A percentile compares a stretch with the other conserved stretches of the same genome.
Conservation (phyloP, 345 rosid genomes). For the Eucalyptus camaldulensis region DNA sequence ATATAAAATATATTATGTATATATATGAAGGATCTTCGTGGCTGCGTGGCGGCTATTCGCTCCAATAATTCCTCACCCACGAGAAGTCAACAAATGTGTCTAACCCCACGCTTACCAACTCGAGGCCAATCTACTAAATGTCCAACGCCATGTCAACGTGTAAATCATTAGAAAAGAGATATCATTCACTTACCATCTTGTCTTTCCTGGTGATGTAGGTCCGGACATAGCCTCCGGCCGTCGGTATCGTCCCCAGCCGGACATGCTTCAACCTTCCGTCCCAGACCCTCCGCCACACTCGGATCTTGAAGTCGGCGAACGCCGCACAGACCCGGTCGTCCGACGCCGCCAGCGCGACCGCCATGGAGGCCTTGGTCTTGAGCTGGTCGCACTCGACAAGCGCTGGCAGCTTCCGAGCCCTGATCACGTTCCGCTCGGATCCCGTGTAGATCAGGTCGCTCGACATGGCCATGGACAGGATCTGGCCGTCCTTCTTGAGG, state of each 20-base stretch:
- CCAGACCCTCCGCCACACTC: conserved; percentile 42
- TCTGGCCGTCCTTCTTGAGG: conserved; percentile 37
- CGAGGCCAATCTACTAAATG: neutral
- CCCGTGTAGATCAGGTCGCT: conserved; percentile 30
- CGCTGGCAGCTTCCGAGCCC: conserved; percentile 41
- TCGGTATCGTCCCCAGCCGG: conserved; percentile 26
- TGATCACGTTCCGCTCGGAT: conserved; percentile 20
- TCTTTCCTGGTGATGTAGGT: conserved; percentile 33
- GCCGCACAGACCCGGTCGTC: conserved; percentile 31
- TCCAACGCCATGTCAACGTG: neutral
- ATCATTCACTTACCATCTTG: conserved; percentile 13
- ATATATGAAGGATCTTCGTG: neutral
- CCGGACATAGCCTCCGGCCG: conserved; percentile 17
- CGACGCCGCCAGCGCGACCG: conserved; percentile 22
- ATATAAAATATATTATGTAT: neutral
- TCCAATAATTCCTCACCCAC: neutral
- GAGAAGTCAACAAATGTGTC: neutral
- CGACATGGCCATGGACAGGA: conserved; percentile 19
- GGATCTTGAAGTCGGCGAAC: conserved; percentile 27
- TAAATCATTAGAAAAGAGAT: neutral
- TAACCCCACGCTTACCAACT: neutral
- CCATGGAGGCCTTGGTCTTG: conserved; percentile 21
- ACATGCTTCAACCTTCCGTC: conserved; percentile 25
- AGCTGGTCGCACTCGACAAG: conserved; percentile 31
- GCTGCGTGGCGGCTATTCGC: fast-evolving